These are phyloP conservation scores for Coemansia sp. DNA, from an alignment of 192 early-diverging fungal species.

Conservation along the genomic window DNA sequence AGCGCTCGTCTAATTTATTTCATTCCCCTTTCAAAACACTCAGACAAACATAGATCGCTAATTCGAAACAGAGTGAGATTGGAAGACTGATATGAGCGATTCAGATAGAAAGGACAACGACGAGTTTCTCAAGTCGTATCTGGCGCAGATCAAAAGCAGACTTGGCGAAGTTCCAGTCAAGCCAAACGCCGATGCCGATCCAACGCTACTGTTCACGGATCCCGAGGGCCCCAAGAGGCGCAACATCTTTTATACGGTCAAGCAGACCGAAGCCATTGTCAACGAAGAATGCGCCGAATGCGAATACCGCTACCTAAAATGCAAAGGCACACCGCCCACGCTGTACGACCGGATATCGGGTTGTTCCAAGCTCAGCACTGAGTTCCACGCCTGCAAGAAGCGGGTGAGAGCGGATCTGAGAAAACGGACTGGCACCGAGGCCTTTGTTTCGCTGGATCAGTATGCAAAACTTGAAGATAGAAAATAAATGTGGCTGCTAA, in stretches of 20 bases:
- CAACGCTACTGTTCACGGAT: slow-evolving; percentile 30
- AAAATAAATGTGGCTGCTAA: not conserved
- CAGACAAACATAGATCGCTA: too few species aligned
- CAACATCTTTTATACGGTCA: slow-evolving; percentile 32
- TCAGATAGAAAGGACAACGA: slow-evolving; percentile 12
- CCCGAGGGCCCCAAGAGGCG: slow-evolving; percentile 28
- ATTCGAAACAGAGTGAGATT: too few species aligned
- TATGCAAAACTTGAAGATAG: not conserved
- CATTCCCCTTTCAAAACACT: too few species aligned
- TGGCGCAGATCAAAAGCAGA: slow-evolving; percentile 30
- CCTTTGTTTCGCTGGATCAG: slow-evolving; percentile 3
- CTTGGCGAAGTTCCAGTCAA: slow-evolving; percentile 24
- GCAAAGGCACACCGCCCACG: slow-evolving; percentile 24
- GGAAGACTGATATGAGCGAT: not conserved
- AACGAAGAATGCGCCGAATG: slow-evolving; percentile 39
- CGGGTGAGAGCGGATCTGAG: slow-evolving; percentile 16
- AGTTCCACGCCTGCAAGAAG: slow-evolving; percentile 25
- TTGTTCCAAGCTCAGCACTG: slow-evolving; percentile 18
- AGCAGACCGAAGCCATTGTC: slow-evolving; percentile 42
- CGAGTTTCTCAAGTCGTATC: slow-evolving; percentile 40
- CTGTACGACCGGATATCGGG: slow-evolving; percentile 27
- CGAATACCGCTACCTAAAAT: slow-evolving; percentile 39
- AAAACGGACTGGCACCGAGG: slow-evolving; percentile 17
- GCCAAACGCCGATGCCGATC: slow-evolving; percentile 19
- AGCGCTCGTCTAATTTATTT: too few species aligned